Base-by-base conservation (phyloP, 345 rosid species). In the Dovyalis caffra region DNA sequence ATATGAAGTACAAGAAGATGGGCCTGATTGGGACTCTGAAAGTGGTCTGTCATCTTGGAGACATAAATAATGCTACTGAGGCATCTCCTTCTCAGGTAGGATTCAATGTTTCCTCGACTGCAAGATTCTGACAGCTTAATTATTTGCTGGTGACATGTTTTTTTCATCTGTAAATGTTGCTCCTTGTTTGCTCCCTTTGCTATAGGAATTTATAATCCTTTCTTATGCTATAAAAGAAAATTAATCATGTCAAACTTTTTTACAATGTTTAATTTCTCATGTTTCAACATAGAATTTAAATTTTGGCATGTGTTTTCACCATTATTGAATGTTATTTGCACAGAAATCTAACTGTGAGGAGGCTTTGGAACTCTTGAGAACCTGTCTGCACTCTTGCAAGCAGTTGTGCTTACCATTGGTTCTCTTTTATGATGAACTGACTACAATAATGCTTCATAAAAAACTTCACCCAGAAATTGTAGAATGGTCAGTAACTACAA, bases 1-100 rank as follows among this genome's bases (percentile, higher is more conserved):
- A 90, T 69, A 63, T 91, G 77, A 90, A 86, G 83, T 93, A 90
- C 90, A 90, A 88, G 86, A 91, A 81, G 87, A 93, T 93, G 93
- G 98, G 98, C 8, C 66, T 91, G 74, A 88, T 91, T 66, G 98
- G 98, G 71, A 86, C 83, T 65, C 81, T 93, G 70, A 88, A 88
- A 84, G 85, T 91, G 64, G 88, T 91, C 68, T 87, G 93, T 43
- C 84, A 87, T 82, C 83, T 93, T 66, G 92, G 87, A 15, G 87
- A 85, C 84, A 84, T 68, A 78, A 85, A 76, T 68, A 68, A 75
- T 83, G 79, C 69, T 77, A 73, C 82, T 29, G 57, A 68, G 64
- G 65, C 82, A 83, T 79, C 87, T 53, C 76, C 77, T 62, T 77
- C 85, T 34, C 85, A 83, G 91, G 97, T 92, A 77, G 72, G 74